Evolutionary conservation across 345 rosid genomes (phyloP), one percentile per base, ranked within the genome.

Genomic region (Noccaea bulbosa): DNA sequence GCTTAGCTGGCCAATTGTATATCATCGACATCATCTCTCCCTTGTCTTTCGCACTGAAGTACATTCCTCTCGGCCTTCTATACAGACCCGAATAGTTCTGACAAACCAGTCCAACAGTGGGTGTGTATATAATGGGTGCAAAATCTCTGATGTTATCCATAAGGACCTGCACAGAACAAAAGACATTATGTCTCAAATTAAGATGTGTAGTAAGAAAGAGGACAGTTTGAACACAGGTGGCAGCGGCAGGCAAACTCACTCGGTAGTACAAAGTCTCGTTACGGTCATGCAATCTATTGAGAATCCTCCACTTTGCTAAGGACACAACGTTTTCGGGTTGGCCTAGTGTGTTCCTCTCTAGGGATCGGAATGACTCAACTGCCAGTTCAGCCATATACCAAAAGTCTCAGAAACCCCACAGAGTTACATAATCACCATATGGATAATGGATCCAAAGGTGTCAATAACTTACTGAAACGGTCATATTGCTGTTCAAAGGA

Each of bases 11-110:
- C 97, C 99, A 94, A 62, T 91, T 94, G 69, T 91, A 91, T 41
- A 94, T 91, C 99, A 94, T 94, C 39, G 99, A 94, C 98, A 91
- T 89, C 99, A 94, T 94, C 82, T 94, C 96, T 73, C 99, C 97
- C 68, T 91, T 94, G 80, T 94, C 99, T 85, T 88, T 91, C 33
- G 97, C 99, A 77, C 99, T 89, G 80, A 94, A 94, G 82, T 94
- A 94, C 99, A 94, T 94, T 47, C 99, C 99, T 71, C 97, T 87
- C 1, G 99, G 99, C 14, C 99, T 96, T 79, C 99, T 85, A 74
- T 86, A 94, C 64, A 94, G 70, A 38, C 99, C 99, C 3, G 99
- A 94, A 81, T 91, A 94, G 71, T 94, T 94, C 80, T 94, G 99
- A 67, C 99, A 94, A 6, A 94, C 99, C 69, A 91, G 75, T 59